These are phyloP conservation scores for Wickerhamomyces sp. DNA, from an alignment of 1,139 yeast species.

Conservation along the genomic window DNA sequence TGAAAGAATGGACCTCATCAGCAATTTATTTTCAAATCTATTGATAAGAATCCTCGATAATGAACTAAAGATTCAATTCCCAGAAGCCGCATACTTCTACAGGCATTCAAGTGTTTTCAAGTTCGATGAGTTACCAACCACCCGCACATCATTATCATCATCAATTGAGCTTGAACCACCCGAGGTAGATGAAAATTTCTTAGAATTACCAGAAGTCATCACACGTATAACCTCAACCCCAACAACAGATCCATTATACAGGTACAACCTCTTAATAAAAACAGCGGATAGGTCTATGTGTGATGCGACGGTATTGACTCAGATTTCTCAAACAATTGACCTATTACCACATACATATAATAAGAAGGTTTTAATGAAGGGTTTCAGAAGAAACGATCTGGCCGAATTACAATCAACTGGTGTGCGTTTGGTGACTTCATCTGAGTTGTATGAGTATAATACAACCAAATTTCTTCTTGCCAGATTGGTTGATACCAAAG, in stretches of 20 bases:
- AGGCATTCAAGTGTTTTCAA: not conserved
- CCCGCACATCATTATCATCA: no score
- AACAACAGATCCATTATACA: conserved; percentile 3
- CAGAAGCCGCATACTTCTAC: conserved; percentile 7
- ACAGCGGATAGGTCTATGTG: not conserved
- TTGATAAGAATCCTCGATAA: conserved; percentile 7
- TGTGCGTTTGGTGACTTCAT: not conserved
- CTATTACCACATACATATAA: no score
- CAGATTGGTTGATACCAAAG: not conserved
- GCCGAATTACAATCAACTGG: no score
- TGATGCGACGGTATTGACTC: no score
- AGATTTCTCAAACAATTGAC: no score
- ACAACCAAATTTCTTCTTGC: not conserved
- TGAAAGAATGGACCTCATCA: not conserved
- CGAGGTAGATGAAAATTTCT: no score
- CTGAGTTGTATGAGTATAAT: not conserved
- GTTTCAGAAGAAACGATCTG: no score
- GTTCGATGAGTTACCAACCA: not conserved
- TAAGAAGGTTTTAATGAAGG: no score
- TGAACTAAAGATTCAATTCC: conserved; percentile 6
- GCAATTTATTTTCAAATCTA: conserved; percentile 5
- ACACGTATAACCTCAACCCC: not conserved
- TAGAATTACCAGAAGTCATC: not conserved
- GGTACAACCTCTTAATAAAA: not conserved
- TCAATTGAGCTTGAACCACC: no score